Evolutionary conservation across 345 rosid genomes (phyloP), one percentile per base, ranked within the genome.

Genomic region (Eucalyptus brandiana): DNA sequence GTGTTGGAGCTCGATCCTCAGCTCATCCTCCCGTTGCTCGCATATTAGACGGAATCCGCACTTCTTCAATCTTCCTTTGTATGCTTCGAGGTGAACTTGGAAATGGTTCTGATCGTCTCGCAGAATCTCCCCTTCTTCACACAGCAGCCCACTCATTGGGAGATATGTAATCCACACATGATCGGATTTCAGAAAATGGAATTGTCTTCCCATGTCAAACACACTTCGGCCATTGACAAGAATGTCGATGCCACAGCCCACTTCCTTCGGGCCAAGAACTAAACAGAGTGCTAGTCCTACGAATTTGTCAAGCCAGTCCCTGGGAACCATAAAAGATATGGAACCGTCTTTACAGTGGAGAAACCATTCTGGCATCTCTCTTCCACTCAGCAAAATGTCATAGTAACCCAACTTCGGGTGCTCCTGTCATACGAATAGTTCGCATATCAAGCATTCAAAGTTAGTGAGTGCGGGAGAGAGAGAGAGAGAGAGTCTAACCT

Each of bases 381-480:
- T 58, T 58, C 65, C 4, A 24, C 6, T 26, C 14, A 58, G 65
- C 30, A 58, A 11, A 58, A 58, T 58, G 65, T 10, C 65, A 24
- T 1, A 5, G 2, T 24, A 0, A 1, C 30, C 5, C 65, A 58
- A 2, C 65, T 58, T 26, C n/a, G 30, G 65, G 65, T 5, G 6
- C 30, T 24, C 65, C 65, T 58, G 65, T 58, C n/a, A 58, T 58
- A 58, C 65, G 2, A 12, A 58, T 26, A 9, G 65, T 24, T 24
- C 15, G 65, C 65, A 58, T 58, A 9, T 58, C 65, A 58, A 58
- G 65, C n/a, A 58, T 58, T 24, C 65, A 58, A 58, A 26, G 65
- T 58, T 58, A 53, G 58, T 53, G 58, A 53, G 58, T 53, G 58
- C 26, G 58, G 58, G 24, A 19, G 19, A 16, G 53, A 16, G 58